These are phyloP conservation scores for Scedosporium dehoogii DNA, from an alignment of 2,329 filamentous ascomycete species.

Conservation along the genomic window DNA sequence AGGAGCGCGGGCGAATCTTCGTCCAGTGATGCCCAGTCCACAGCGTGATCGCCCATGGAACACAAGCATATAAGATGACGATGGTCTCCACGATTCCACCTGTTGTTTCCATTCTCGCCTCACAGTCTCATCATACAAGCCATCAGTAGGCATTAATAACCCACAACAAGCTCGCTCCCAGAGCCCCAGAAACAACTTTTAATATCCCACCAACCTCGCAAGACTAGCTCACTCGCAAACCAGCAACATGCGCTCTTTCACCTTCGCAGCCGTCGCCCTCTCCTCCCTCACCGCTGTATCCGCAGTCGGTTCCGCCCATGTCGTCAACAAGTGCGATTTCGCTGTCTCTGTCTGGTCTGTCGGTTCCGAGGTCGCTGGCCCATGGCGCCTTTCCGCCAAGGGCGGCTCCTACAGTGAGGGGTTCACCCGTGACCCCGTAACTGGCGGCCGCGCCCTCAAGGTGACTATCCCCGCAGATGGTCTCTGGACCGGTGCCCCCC, in stretches of 20 bases:
- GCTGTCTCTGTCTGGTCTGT: slow-evolving; percentile 29
- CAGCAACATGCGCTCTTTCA: slow-evolving; percentile 3
- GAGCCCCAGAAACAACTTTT: neutral
- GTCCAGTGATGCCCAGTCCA: too few species aligned
- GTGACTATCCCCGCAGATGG: slow-evolving; percentile 23
- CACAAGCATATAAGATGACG: too few species aligned
- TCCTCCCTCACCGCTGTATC: slow-evolving; percentile 15
- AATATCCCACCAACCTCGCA: neutral
- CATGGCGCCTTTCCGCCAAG: slow-evolving; percentile 15
- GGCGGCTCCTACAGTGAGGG: slow-evolving; percentile 21
- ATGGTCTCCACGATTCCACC: too few species aligned
- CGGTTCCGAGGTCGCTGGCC: slow-evolving; percentile 18
- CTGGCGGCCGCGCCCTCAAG: slow-evolving; percentile 29
- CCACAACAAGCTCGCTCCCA: too few species aligned
- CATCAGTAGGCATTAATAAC: too few species aligned
- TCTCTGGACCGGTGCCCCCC: slow-evolving; percentile 27
- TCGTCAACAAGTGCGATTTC: slow-evolving; percentile 25
- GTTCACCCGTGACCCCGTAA: slow-evolving; percentile 23
- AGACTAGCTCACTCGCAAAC: neutral
- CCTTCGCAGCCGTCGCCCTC: slow-evolving; percentile 9
- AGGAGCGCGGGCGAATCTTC: too few species aligned
- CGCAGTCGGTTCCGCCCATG: slow-evolving; percentile 23
- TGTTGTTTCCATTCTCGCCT: too few species aligned
- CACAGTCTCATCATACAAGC: too few species aligned
- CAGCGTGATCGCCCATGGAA: too few species aligned